Evolutionary conservation across 441 rosid species (phyloP).

Genomic region (Corymbia calophylla): DNA sequence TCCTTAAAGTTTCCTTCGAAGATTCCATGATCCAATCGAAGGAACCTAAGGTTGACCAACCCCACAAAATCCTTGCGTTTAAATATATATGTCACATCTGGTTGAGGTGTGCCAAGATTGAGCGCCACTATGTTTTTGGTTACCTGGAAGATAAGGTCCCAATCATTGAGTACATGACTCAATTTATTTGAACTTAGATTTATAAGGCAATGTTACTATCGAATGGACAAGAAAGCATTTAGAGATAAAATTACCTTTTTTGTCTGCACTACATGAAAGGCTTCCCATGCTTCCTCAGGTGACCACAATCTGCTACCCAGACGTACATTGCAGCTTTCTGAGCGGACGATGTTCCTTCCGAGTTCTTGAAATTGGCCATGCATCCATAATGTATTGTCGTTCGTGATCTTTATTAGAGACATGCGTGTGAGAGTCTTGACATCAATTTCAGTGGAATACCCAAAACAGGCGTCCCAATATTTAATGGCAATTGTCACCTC

Average conservation of each 20-base stretch:
- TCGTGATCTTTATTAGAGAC: fast-evolving
- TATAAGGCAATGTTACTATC: neutral
- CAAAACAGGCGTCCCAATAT: neutral
- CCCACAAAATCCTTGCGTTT: fast-evolving
- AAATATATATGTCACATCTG: fast-evolving
- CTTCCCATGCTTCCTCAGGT: neutral
- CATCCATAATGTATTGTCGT: neutral
- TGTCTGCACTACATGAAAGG: neutral
- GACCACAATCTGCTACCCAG: neutral
- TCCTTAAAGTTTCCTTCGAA: neutral
- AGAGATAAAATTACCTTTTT: neutral
- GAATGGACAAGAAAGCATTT: neutral
- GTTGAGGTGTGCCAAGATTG: neutral
- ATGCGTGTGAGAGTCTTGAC: neutral
- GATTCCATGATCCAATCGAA: neutral
- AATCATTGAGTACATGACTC: neutral
- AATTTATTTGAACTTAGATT: neutral
- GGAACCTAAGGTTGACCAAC: neutral
- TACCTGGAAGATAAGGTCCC: neutral
- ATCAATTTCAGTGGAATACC: fast-evolving
- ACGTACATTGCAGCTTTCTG: neutral
- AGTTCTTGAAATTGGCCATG: neutral
- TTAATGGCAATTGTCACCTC: neutral
- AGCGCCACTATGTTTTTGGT: fast-evolving
- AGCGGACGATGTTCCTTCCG: neutral